Conservation (phyloP, 2,329 filamentous ascomycete species). For the Fusarium poae region DNA sequence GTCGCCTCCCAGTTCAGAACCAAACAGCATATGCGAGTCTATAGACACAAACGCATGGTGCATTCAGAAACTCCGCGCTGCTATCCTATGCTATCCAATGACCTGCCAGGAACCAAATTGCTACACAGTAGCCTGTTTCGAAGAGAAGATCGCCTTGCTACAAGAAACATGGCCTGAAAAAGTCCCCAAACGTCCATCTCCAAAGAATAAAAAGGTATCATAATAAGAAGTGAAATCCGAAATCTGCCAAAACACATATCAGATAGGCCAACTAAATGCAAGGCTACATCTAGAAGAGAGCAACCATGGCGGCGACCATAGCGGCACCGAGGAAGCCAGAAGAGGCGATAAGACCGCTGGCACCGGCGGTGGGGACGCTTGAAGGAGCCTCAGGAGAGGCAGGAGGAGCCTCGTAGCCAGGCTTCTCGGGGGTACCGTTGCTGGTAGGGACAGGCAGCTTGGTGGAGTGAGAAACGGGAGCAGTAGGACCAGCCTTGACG, state of each 20-base stretch:
- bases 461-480: conserved; percentile 38
- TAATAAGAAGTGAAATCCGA: conserved; percentile 30
- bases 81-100: conserved; percentile 45
- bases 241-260: conserved; percentile 1
- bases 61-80: conserved; percentile 47
- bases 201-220: conserved; percentile 46
- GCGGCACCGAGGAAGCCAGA: conserved; percentile 57
- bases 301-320: conserved; percentile 57
- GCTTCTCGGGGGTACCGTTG: conserved; percentile 26
- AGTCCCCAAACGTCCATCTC: conserved; percentile 52
- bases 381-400: conserved; percentile 18
- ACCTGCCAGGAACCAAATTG: conserved; percentile 43
- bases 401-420: conserved; percentile 26
- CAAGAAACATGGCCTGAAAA: conserved; percentile 32
- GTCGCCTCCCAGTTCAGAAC: conserved; percentile 36
- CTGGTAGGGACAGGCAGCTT: conserved; percentile 41
- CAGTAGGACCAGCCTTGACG: conserved; percentile 44
- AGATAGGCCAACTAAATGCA: conserved; percentile 15
- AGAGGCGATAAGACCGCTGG: conserved; percentile 55
- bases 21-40: conserved; percentile 24
- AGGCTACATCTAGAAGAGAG: conserved; percentile 51
- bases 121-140: conserved; percentile 41
- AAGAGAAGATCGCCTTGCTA: conserved; percentile 34
- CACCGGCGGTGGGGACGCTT: conserved; percentile 49
- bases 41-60: conserved; percentile 29